Evolutionary conservation across 2,329 filamentous ascomycete species (phyloP).

Genomic region (Paraphaeosphaeria minitans): DNA sequence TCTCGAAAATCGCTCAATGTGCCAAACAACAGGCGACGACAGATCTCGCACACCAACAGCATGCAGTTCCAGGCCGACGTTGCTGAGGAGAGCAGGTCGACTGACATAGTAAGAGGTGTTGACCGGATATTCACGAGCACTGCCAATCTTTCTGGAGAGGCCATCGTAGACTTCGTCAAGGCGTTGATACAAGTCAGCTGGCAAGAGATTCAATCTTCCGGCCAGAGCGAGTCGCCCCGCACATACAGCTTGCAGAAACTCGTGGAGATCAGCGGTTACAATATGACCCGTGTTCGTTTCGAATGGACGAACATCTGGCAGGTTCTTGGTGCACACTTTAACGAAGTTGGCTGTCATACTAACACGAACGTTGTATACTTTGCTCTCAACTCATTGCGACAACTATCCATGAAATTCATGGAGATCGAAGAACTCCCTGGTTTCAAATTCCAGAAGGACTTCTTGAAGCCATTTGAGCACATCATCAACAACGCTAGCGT

Average conservation of each 20-base stretch:
- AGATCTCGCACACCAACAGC: conserved; percentile 53
- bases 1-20: conserved; percentile 71
- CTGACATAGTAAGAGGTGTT: conserved; percentile 89
- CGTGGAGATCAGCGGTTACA: conserved; percentile 99
- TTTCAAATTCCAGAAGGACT: conserved; percentile 99
- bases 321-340: conserved; percentile 97
- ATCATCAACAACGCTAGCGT: conserved; percentile 93
- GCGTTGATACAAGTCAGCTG: conserved; percentile 95
- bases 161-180: conserved; percentile 92
- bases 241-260: conserved; percentile 98
- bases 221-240: conserved; percentile 90
- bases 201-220: conserved; percentile 98
- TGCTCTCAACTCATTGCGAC: conserved; percentile 89
- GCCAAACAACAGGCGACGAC: conserved; percentile 58
- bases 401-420: conserved; percentile 98
- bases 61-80: conserved; percentile 72
- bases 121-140: conserved; percentile 98
- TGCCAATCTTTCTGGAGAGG: conserved; percentile 87
- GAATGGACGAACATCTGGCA: conserved; percentile 99
- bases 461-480: conserved; percentile 97
- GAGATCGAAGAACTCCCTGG: conserved; percentile 96
- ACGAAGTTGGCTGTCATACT: conserved; percentile 92
- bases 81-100: conserved; percentile 87
- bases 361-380: conserved; percentile 99
- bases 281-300: conserved; percentile 97